Evolutionary conservation across 2,329 filamentous ascomycete species (phyloP), one percentile per base, ranked within the genome.

Genomic region (Botryotinia calthae): DNA sequence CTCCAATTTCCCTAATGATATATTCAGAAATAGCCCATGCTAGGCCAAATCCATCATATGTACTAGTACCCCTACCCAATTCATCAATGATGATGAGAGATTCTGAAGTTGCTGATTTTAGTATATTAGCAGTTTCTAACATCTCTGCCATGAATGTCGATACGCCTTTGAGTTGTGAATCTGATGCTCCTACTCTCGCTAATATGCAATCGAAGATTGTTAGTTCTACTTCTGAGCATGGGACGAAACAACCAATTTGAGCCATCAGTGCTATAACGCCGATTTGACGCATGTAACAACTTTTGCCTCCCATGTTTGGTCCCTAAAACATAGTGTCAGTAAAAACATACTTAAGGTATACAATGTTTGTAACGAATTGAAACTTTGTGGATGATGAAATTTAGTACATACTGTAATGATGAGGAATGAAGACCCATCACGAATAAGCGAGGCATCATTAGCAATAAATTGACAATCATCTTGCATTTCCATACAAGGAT

Each of bases 101-200:
- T 81, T 99, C 96, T 46, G 92, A 90, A 0, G 96, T 99, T 2
- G 96, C 96, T 0, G 94, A 97, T 84, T 98, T 98, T 80, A 99
- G 90, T 76, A 99, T 99, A 81, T 98, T 98, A 77, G 96, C 94
- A 1, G 96, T 99, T 82, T 99, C 96, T 34, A 99, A 88, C 96
- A 99, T 99, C 84, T 99, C 96, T 2, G 96, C 96, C 97, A 99
- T 99, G 82, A 99, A 99, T 0, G 96, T 99, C 5, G 94, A 97
- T 2, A 99, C 96, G 51, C 96, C 96, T 83, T 98, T 98, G 75
- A 99, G 91, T 82, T 98, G 96, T 10, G 93, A 97, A 83, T 99
- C 97, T 78, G 93, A 96, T 10, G 96, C 97, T 59, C 97, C 96
- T 0, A 99, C 96, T 78, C 96, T 92, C 0, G 97, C 96, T 56